A percentile compares a stretch with the other conserved stretches of the same genome.
phyloP scores from a whole-genome alignment of 805 yeast genomes.

The Starmerella potacharoeniae region DNA sequence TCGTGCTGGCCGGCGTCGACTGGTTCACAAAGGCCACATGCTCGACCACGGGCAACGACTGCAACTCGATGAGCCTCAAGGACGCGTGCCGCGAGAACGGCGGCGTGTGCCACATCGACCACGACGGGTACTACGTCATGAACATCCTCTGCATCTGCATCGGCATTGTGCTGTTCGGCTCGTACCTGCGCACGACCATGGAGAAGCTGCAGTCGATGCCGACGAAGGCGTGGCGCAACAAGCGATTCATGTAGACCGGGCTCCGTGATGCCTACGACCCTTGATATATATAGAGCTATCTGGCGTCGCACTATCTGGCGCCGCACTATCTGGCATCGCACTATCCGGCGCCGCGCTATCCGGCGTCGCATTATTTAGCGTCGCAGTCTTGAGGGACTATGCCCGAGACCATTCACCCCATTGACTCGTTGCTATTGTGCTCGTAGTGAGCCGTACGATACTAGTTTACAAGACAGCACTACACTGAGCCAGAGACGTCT shows the following conservation, averaged over 20 bases:
- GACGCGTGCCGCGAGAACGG: slow-evolving; percentile 40
- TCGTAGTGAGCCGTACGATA: no score
- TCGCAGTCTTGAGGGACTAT: no score
- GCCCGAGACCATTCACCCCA: no score
- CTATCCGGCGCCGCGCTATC: no score
- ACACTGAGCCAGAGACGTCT: not conserved
- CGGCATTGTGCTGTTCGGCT: slow-evolving; percentile 54
- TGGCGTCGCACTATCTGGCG: no score
- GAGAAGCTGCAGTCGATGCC: slow-evolving; percentile 61
- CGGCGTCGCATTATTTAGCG: no score
- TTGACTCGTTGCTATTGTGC: no score
- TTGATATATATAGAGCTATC: no score
- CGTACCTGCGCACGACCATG: slow-evolving; percentile 55
- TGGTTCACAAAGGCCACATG: slow-evolving; percentile 60
- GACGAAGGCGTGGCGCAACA: slow-evolving; percentile 48
- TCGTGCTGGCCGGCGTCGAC: slow-evolving; percentile 72
- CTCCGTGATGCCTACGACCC: no score
- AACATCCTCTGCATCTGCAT: slow-evolving; percentile 57
- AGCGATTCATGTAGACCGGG: not conserved
- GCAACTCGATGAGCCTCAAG: slow-evolving; percentile 34
- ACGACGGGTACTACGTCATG: slow-evolving; percentile 79
- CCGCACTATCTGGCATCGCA: no score
- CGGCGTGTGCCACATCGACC: slow-evolving; percentile 43
- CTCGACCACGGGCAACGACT: slow-evolving; percentile 24
- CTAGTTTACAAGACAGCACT: not conserved